phyloP scores from a whole-genome alignment of 371 early-diverging fungal genomes.

The Mortierella sp. region DNA sequence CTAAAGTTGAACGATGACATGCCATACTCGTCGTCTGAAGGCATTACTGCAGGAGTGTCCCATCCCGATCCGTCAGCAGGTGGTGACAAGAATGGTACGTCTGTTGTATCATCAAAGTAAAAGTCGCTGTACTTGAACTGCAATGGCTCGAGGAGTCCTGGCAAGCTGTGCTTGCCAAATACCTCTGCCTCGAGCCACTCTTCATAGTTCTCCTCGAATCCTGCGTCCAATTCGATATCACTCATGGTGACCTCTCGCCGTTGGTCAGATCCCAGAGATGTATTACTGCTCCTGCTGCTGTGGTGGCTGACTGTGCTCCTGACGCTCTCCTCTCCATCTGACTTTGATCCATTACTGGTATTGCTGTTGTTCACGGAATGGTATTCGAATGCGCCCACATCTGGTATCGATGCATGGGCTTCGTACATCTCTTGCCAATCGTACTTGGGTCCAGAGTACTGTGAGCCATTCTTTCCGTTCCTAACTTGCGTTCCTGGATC shows the following conservation, averaged over 20 bases:
- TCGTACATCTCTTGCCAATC: constrained; percentile 57
- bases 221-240: constrained; percentile 54
- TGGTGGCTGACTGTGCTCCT: constrained; percentile 33
- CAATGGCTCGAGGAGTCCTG: constrained; percentile 14
- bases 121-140: constrained; percentile 44
- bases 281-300: constrained; percentile 19
- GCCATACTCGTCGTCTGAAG: constrained; percentile 38
- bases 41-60: constrained; percentile 51
- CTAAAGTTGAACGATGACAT: constrained; percentile 25
- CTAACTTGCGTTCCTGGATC: constrained; percentile 29
- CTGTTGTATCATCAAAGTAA: constrained; percentile 36
- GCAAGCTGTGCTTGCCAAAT: constrained; percentile 26
- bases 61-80: constrained; percentile 40
- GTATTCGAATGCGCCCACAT: constrained; percentile 23
- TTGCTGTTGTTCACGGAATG: constrained; percentile 9
- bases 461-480: constrained; percentile 24
- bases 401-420: constrained; percentile 48
- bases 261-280: constrained; percentile 10
- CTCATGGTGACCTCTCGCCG: constrained; percentile 44
- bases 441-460: constrained; percentile 43
- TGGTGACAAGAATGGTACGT: constrained; percentile 26
- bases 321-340: constrained; percentile 37
- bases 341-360: constrained; percentile 8
- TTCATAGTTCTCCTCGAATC: constrained; percentile 69
- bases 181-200: constrained; percentile 77